Evolutionary conservation across 805 yeast species (phyloP).

Genomic region (Tetrapisispora taiwanensis): DNA sequence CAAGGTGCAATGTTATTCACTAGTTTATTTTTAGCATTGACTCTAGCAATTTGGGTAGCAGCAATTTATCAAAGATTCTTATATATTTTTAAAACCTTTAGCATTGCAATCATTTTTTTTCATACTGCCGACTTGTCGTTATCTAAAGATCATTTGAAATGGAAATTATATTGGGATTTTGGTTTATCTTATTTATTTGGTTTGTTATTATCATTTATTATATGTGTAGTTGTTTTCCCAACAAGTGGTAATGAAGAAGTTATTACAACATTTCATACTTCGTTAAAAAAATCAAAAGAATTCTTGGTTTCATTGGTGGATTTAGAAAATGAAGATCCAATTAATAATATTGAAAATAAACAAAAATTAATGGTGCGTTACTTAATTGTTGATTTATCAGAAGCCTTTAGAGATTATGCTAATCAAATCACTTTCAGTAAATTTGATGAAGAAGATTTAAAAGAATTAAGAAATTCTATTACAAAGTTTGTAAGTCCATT

Average conservation of each 20-base stretch:
- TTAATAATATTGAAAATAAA: conserved; percentile 10
- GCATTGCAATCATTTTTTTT: conserved; percentile 31
- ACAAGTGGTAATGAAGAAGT: conserved; percentile 32
- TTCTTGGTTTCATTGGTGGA: conserved; percentile 21
- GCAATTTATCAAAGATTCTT: conserved; percentile 33
- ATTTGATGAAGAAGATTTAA: conserved; percentile 26
- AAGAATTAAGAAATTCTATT: conserved; percentile 33
- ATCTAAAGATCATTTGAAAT: conserved; percentile 15
- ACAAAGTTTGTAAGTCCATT: conserved; percentile 34
- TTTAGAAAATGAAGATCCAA: conserved; percentile 8
- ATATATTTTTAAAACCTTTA: conserved; percentile 30
- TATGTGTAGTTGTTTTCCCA: conserved; percentile 32
- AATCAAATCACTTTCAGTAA: conserved; percentile 33
- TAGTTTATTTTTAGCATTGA: conserved; percentile 32
- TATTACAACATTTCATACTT: conserved; percentile 17
- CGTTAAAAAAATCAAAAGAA: conserved; percentile 18
- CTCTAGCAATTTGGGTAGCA: conserved; percentile 34
- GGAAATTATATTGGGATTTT: conserved; percentile 34
- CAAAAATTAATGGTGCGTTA: conserved; percentile 28
- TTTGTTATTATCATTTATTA: conserved; percentile 28
- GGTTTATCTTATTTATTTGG: conserved; percentile 40
- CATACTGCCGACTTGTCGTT: conserved; percentile 21
- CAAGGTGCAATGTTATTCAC: conserved; percentile 40
- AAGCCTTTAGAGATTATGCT: conserved; percentile 35
- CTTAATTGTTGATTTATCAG: conserved; percentile 30